phyloP scores from a whole-genome alignment of 441 rosid species.

The Geranium incanum region DNA sequence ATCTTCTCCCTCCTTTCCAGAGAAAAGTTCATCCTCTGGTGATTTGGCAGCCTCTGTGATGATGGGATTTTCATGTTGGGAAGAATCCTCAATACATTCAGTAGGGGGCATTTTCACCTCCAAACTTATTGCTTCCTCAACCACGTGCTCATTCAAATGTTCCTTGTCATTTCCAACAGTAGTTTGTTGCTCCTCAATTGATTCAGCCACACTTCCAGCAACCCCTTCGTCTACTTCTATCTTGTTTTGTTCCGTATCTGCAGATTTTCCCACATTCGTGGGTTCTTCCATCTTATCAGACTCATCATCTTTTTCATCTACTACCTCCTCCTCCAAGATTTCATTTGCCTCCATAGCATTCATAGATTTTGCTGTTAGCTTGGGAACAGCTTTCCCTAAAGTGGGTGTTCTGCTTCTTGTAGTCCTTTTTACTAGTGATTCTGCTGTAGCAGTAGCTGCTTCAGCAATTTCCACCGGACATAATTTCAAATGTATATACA shows the following conservation, averaged over 20 bases:
- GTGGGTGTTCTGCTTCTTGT: conserved; percentile 22
- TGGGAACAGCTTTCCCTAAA: conserved; percentile 20
- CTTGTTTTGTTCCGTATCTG: neutral
- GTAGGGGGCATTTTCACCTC: conserved; percentile 17
- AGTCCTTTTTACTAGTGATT: conserved; percentile 28
- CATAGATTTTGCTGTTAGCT: conserved; percentile 14
- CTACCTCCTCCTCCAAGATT: conserved; percentile 12
- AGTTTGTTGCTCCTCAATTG: conserved; percentile 22
- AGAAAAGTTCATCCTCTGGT: conserved; percentile 16
- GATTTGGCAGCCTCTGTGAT: conserved; percentile 13
- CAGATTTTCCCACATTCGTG: conserved; percentile 18
- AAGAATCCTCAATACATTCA: conserved; percentile 18
- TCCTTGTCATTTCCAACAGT: conserved; percentile 22
- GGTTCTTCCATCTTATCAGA: conserved; percentile 16
- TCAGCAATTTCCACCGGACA: conserved; percentile 28
- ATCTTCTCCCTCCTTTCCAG: conserved; percentile 17
- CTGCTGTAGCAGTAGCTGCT: conserved; percentile 17
- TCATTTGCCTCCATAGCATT: conserved; percentile 26
- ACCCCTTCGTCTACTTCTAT: conserved; percentile 14
- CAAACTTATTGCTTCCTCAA: conserved; percentile 19
- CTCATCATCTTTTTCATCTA: conserved; percentile 15
- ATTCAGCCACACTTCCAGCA: conserved; percentile 9
- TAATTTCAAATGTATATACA: neutral
- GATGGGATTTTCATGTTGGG: conserved; percentile 16
- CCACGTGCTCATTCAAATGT: conserved; percentile 19